Base-by-base conservation (phyloP, 805 yeast genomes). In the Ogataea wickerhamii region DNA sequence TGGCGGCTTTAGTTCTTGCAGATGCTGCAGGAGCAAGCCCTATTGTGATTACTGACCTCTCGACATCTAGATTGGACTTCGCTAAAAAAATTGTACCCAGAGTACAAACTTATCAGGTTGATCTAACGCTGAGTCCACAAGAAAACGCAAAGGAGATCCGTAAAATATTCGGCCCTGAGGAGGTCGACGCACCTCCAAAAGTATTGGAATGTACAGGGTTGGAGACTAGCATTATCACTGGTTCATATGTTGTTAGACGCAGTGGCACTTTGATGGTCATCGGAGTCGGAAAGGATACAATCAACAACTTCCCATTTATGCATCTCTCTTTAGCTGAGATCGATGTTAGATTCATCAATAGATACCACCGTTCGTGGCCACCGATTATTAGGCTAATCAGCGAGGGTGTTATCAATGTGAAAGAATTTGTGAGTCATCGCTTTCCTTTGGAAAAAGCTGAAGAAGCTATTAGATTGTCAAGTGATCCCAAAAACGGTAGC, bases 281-380 rank as follows among this genome's bases (percentile, higher is more conserved):
- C 45, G 79, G 79, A 33, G 78, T 73, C 32, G 78, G 79, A 31
- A 61, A 61, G 45, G 69, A 66, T 36, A 60, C 58, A 39, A 53
- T 66, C 34, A 66, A 71, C 55, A 64, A 60, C 29, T 63, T 74
- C 53, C 80, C 80, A 41, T 73, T 74, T 61, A 73, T 73, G 77
- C 75, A 70, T 44, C 54, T 70, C 28, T 68, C 75, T n/a, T 66
- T 71, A 38, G 74, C 73, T 47, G 80, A 74, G 49, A 68, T 73
- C 48, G 71, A 69, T 37, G 61, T 74, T 44, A 67, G 63, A 52
- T 71, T 70, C 43, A 70, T 72, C 55, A 73, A 73, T 63, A 64
- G 80, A 46, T 74, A 74, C 55, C 68, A 71, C 42, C 72, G 71
- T 50, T 66, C 78, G n/a, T 75, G 78, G 78, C 80, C 80, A n/a